Conservation (phyloP, 129 eudicot genomes). For the Kitagawia praeruptora region DNA sequence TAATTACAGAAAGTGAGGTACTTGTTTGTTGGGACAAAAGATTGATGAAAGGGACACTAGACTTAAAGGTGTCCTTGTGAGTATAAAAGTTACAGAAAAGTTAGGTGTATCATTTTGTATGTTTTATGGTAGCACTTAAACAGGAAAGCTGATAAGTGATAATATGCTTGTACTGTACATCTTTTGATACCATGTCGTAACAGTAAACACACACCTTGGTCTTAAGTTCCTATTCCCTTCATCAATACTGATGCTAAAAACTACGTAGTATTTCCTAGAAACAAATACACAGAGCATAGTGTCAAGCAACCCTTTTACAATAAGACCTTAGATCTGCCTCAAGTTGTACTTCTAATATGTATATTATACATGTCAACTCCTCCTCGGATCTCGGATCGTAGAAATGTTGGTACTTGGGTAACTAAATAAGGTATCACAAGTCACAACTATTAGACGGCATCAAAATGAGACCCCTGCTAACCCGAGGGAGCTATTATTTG, state of each 20-base stretch:
- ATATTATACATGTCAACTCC: too few species aligned
- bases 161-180: background rate
- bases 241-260: too few species aligned
- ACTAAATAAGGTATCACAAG: too few species aligned
- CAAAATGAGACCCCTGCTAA: background rate
- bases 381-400: too few species aligned
- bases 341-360: too few species aligned
- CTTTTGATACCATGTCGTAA: background rate
- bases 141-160: background rate
- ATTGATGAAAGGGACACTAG: background rate
- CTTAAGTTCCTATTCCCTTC: background rate
- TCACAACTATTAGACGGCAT: too few species aligned
- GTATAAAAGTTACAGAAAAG: background rate
- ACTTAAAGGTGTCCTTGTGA: background rate
- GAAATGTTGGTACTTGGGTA: too few species aligned
- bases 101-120: background rate
- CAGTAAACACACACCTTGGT: background rate
- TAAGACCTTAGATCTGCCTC: background rate
- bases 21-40: background rate
- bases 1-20: slow-evolving; percentile 5
- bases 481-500: background rate
- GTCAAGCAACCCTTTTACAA: background rate
- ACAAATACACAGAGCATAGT: too few species aligned
- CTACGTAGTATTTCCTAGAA: too few species aligned
- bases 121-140: background rate